Evolutionary conservation across 2,329 filamentous ascomycete genomes (phyloP).

Genomic region (Fusarium sororula): DNA sequence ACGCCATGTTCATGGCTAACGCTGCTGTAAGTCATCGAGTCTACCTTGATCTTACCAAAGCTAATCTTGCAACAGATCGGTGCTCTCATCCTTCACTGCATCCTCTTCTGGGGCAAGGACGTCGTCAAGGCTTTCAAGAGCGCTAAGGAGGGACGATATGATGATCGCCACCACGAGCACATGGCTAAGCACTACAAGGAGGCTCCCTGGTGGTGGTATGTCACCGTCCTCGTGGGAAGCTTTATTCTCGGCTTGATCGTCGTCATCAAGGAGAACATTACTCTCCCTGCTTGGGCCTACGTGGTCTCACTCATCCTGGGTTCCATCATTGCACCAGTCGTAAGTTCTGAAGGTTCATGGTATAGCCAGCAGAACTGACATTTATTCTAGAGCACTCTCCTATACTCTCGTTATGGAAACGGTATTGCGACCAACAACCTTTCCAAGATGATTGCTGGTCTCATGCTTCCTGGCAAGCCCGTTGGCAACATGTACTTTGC

Average conservation of each 20-base stretch:
- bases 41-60: fast-evolving
- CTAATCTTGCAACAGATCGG: conserved; percentile 56
- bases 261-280: conserved; percentile 56
- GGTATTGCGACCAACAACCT: conserved; percentile 68
- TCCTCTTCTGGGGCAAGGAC: conserved; percentile 66
- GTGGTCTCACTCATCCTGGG: conserved; percentile 56
- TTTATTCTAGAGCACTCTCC: conserved; percentile 55
- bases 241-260: conserved; percentile 59
- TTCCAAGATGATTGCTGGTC: conserved; percentile 65
- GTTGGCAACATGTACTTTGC: conserved; percentile 68
- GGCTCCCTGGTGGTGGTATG: conserved; percentile 59
- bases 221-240: conserved; percentile 51
- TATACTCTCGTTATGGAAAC: conserved; percentile 63
- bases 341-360: conserved; percentile 30
- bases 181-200: conserved; percentile 65
- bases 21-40: conserved; percentile 55
- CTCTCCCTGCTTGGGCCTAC: conserved; percentile 58
- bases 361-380: background rate
- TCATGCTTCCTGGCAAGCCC: conserved; percentile 60
- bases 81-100: conserved; percentile 60
- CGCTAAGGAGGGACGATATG: conserved; percentile 53
- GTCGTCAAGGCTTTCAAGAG: conserved; percentile 57
- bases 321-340: conserved; percentile 60
- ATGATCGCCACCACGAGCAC: conserved; percentile 61
- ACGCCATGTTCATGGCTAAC: conserved; percentile 65